Conservation (phyloP, 176 grass and related monocot genomes). For the Elaeis guineensis region DNA sequence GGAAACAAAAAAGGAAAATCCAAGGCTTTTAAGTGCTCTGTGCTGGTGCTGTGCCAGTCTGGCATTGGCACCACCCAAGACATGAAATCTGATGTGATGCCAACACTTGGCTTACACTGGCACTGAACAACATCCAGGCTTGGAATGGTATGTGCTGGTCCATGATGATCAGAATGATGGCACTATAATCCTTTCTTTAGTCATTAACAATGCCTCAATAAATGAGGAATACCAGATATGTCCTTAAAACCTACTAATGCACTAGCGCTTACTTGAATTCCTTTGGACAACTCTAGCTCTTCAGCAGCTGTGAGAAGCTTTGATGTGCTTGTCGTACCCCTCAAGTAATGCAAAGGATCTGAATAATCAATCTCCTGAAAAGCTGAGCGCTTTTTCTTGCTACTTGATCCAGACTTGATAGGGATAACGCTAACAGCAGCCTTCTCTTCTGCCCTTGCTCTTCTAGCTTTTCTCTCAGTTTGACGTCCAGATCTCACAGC, state of each 20-base stretch:
- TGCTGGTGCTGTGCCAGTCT: too few species aligned
- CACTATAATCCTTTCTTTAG: too few species aligned
- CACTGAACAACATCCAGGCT: too few species aligned
- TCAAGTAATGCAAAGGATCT: slow-evolving; percentile 47
- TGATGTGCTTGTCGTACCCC: slow-evolving; percentile 31
- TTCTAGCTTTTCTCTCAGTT: slow-evolving; percentile 58
- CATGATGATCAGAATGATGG: too few species aligned
- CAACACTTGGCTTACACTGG: too few species aligned
- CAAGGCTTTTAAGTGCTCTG: too few species aligned
- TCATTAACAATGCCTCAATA: too few species aligned
- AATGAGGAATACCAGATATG: too few species aligned
- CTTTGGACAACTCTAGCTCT: slow-evolving; percentile 67
- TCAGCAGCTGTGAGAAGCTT: slow-evolving; percentile 57
- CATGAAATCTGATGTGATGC: too few species aligned
- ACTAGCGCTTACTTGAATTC: slow-evolving; percentile 48
- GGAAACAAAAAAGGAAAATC: too few species aligned
- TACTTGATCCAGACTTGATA: slow-evolving; percentile 16
- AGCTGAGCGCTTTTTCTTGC: slow-evolving; percentile 45
- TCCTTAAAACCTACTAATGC: background rate
- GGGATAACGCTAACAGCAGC: slow-evolving; percentile 20
- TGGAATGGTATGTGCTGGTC: too few species aligned
- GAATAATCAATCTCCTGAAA: slow-evolving; percentile 31
- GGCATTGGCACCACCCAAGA: too few species aligned
- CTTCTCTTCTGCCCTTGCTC: slow-evolving; percentile 47
- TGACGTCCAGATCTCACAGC: slow-evolving; percentile 58